These are phyloP conservation scores for Epichloe uncinata DNA, from an alignment of 2,329 filamentous ascomycete species.

Conservation along the genomic window DNA sequence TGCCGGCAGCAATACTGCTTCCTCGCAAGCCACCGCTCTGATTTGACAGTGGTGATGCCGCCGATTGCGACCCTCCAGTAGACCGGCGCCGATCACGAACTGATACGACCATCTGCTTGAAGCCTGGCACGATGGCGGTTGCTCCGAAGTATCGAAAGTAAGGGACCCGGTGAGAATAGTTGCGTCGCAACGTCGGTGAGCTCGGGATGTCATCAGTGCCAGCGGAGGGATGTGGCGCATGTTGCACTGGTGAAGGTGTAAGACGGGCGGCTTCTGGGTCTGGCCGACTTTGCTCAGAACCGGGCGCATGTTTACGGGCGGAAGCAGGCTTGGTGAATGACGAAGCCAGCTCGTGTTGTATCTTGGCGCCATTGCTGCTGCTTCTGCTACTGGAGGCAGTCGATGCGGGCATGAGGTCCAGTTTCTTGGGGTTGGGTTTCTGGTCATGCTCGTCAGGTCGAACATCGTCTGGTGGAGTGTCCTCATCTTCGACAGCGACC, in stretches of 20 bases:
- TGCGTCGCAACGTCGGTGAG: conserved; percentile 35
- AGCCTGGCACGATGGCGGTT: conserved; percentile 81
- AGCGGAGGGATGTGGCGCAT: conserved; percentile 6
- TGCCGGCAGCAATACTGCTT: conserved; percentile 29
- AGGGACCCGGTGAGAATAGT: conserved; percentile 55
- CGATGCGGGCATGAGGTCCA: not conserved
- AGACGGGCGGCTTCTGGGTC: not conserved
- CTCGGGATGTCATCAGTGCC: conserved; percentile 14
- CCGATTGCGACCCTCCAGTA: conserved; percentile 42
- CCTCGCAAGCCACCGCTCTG: conserved; percentile 20
- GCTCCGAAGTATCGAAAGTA: conserved; percentile 88
- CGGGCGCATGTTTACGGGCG: not conserved
- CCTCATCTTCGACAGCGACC: conserved; percentile 7
- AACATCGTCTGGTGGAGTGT: conserved; percentile 2
- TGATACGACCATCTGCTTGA: conserved; percentile 83
- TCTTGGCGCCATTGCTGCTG: conserved; percentile 1
- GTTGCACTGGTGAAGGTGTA: conserved; percentile 7
- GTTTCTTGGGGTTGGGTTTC: not conserved
- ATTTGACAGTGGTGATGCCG: conserved; percentile 33
- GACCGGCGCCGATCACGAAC: conserved; percentile 53
- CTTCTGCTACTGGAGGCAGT: not conserved
- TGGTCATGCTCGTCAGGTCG: conserved; percentile 3
- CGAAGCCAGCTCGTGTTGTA: not conserved
- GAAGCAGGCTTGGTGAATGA: not conserved
- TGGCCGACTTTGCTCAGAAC: not conserved